phyloP scores from a whole-genome alignment of 108 stramenopile genomes.

The Cyclotella distinguenda region DNA sequence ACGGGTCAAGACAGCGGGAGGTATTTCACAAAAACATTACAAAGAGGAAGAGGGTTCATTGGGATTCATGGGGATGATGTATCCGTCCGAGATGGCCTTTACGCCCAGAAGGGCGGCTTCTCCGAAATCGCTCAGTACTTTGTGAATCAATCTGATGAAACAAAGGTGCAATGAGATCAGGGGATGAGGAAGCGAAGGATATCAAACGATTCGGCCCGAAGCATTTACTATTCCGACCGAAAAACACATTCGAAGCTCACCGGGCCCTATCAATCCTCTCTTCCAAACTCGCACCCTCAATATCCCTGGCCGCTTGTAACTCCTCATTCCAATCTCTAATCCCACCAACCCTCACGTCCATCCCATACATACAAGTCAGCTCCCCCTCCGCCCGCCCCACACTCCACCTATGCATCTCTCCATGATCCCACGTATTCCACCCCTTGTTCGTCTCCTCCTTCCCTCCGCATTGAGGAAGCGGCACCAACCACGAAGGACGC shows the following conservation, averaged over 20 bases:
- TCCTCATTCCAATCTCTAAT: constrained; percentile 97
- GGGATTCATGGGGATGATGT: constrained; percentile 91
- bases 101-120: constrained; percentile 84
- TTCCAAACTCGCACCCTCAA: constrained; percentile 62
- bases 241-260: constrained; percentile 26
- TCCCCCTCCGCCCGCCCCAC: constrained; percentile 75
- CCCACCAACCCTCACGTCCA: constrained; percentile 83
- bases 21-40: too few relatives aligned
- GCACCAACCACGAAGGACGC: constrained; percentile 77
- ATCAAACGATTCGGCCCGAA: neutral
- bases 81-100: constrained; percentile 83
- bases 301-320: constrained; percentile 83
- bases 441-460: constrained; percentile 34
- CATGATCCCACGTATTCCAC: constrained; percentile 23
- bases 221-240: neutral
- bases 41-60: constrained; percentile 78
- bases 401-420: constrained; percentile 58
- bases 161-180: neutral
- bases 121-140: constrained; percentile 88
- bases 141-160: constrained; percentile 67
- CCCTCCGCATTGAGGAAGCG: constrained; percentile 40
- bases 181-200: neutral
- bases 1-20: too few relatives aligned
- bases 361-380: constrained; percentile 68
- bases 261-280: constrained; percentile 83